Evolutionary conservation across 2,329 filamentous ascomycete species (phyloP).

Genomic region (Amauroascus niger): DNA sequence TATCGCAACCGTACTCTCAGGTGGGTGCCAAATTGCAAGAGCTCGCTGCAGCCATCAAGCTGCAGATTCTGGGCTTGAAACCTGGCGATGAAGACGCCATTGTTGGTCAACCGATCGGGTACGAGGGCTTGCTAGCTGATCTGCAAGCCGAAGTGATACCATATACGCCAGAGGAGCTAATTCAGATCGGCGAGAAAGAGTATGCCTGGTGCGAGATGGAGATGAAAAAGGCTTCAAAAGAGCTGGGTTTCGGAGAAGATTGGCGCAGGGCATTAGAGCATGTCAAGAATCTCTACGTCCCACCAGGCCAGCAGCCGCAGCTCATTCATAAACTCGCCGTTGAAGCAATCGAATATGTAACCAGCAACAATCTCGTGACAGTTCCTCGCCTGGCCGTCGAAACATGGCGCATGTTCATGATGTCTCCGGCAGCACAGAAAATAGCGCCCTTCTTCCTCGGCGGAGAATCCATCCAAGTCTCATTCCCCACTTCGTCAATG

Average conservation of each 20-base stretch:
- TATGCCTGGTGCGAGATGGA: slow-evolving; percentile 49
- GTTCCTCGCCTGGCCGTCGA: slow-evolving; percentile 46
- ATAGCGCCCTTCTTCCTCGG: slow-evolving; percentile 53
- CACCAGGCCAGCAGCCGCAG: slow-evolving; percentile 45
- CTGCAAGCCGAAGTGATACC: slow-evolving; percentile 50
- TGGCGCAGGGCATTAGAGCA: slow-evolving; percentile 48
- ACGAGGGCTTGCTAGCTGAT: slow-evolving; percentile 43
- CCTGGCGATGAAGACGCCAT: slow-evolving; percentile 42
- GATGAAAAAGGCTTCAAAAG: slow-evolving; percentile 43
- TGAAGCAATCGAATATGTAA: slow-evolving; percentile 47
- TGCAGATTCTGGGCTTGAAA: slow-evolving; percentile 39
- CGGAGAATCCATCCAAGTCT: slow-evolving; percentile 45
- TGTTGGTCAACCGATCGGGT: slow-evolving; percentile 49
- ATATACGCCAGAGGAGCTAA: slow-evolving; percentile 49
- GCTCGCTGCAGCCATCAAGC: slow-evolving; percentile 33
- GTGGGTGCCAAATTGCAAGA: slow-evolving; percentile 32
- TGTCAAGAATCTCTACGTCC: slow-evolving; percentile 47
- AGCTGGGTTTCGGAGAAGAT: slow-evolving; percentile 41
- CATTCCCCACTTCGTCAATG: slow-evolving; percentile 38
- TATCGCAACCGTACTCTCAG: slow-evolving; percentile 36
- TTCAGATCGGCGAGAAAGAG: slow-evolving; percentile 43
- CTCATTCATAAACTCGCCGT: slow-evolving; percentile 45
- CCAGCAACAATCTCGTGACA: slow-evolving; percentile 46
- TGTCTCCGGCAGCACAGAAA: slow-evolving; percentile 45
- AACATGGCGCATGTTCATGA: slow-evolving; percentile 50